Conservation (phyloP, 2,329 filamentous ascomycete genomes). For the Parastagonospora avenae region DNA sequence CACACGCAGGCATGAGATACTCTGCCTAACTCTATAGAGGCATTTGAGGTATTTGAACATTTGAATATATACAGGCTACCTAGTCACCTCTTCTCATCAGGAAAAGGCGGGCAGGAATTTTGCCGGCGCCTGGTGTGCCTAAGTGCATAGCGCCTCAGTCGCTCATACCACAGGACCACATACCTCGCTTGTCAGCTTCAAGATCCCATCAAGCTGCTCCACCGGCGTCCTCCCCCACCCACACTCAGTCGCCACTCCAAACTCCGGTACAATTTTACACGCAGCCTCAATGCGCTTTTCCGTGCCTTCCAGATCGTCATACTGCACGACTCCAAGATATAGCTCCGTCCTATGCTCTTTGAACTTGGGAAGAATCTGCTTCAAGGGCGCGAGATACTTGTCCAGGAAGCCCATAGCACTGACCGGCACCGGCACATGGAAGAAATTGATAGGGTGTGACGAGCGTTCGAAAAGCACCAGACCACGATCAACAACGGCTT, state of each 20-base stretch:
- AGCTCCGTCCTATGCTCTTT: neutral
- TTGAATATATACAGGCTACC: too few species aligned
- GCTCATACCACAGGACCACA: neutral
- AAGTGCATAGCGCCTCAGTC: neutral
- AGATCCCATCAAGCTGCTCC: neutral
- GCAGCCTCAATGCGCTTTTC: neutral
- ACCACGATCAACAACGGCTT: neutral
- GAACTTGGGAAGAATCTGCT: neutral
- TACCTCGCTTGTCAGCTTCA: neutral
- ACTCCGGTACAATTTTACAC: neutral
- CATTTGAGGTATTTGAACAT: too few species aligned
- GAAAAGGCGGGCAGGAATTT: too few species aligned
- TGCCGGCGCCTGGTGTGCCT: constrained; percentile 6
- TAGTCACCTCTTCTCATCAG: too few species aligned
- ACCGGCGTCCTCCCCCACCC: neutral
- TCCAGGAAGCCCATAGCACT: neutral
- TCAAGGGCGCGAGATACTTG: neutral
- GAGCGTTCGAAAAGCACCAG: neutral
- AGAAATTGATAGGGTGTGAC: neutral
- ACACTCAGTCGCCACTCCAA: neutral
- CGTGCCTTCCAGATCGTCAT: neutral
- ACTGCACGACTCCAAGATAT: neutral
- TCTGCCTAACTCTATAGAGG: too few species aligned
- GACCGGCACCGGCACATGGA: neutral
- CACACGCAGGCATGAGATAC: too few species aligned